A percentile compares a stretch with the other conserved stretches of the same genome.
phyloP scores from a whole-genome alignment of 768 basidiomycete species.

The Dentipellis fragilis region DNA sequence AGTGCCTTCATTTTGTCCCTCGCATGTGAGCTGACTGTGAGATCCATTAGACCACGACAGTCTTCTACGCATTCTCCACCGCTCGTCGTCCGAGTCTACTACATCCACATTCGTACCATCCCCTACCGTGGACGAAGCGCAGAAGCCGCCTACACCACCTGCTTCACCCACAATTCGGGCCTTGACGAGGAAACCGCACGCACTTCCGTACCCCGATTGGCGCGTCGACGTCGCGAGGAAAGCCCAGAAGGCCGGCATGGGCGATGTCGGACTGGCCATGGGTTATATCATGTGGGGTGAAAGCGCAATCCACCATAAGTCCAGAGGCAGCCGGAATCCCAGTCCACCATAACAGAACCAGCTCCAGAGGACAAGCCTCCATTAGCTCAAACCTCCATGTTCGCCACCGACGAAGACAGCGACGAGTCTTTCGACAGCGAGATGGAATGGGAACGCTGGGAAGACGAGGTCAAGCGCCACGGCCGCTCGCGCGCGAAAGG shows the following conservation, averaged over 20 bases:
- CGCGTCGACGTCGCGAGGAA: constrained; percentile 12
- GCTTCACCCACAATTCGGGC: not conserved
- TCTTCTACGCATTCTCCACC: constrained; percentile 13
- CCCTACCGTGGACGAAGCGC: not conserved
- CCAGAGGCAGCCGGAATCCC: not conserved
- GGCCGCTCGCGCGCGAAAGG: not conserved
- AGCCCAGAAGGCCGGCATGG: constrained; percentile 15
- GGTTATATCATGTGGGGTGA: constrained; percentile 7
- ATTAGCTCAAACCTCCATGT: not conserved
- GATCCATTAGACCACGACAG: constrained; percentile 6
- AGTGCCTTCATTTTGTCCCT: not conserved
- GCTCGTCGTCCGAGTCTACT: constrained; percentile 6
- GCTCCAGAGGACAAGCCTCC: not conserved
- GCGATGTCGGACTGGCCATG: constrained; percentile 11
- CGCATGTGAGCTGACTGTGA: not conserved
- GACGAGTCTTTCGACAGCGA: constrained; percentile 12
- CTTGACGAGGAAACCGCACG: not conserved
- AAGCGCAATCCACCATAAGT: not conserved
- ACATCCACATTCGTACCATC: constrained; percentile 8
- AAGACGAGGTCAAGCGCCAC: constrained; percentile 13
- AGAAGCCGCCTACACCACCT: not conserved
- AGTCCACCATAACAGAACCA: not conserved
- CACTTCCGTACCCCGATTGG: constrained; percentile 18
- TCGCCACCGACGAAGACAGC: constrained; percentile 1
- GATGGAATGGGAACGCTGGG: constrained; percentile 18